phyloP scores from a whole-genome alignment of 2,329 filamentous ascomycete genomes.

The Chaetomium olivaceum region DNA sequence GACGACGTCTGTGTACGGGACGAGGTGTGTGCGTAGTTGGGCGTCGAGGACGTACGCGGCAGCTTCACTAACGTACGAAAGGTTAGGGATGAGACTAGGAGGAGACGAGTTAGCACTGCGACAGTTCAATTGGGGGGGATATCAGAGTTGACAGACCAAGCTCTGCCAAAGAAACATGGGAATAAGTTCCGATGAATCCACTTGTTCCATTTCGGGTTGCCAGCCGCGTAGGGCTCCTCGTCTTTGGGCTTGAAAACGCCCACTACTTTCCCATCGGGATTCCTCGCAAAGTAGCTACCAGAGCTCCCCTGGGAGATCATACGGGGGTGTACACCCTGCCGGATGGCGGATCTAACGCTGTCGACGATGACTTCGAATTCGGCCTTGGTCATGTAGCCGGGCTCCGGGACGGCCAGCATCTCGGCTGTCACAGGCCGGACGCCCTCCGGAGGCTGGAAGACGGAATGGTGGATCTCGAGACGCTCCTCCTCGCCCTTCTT shows the following conservation, averaged over 20 bases:
- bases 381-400: conserved; percentile 69
- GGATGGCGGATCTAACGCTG: conserved; percentile 86
- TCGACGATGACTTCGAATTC: conserved; percentile 89
- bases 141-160: conserved; percentile 59
- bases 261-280: conserved; percentile 87
- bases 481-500: conserved; percentile 75
- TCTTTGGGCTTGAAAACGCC: conserved; percentile 99
- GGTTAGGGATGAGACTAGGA: conserved; percentile 80
- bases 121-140: background rate
- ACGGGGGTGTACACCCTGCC: conserved; percentile 86
- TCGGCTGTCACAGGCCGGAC: conserved; percentile 78
- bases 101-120: conserved; percentile 20
- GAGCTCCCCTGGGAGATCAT: conserved; percentile 98
- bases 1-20: conserved; percentile 95
- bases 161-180: conserved; percentile 93
- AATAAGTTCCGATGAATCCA: conserved; percentile 99
- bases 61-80: conserved; percentile 97
- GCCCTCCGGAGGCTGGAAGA: conserved; percentile 91
- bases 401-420: conserved; percentile 63
- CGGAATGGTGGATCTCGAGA: conserved; percentile 94
- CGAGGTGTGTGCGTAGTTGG: conserved; percentile 85
- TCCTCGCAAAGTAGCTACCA: conserved; percentile 95
- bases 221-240: conserved; percentile 94
- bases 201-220: conserved; percentile 99
- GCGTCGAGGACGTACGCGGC: conserved; percentile 93